Base-by-base conservation (phyloP, 2,329 filamentous ascomycete species). In the Hymenoscyphus occultus region DNA sequence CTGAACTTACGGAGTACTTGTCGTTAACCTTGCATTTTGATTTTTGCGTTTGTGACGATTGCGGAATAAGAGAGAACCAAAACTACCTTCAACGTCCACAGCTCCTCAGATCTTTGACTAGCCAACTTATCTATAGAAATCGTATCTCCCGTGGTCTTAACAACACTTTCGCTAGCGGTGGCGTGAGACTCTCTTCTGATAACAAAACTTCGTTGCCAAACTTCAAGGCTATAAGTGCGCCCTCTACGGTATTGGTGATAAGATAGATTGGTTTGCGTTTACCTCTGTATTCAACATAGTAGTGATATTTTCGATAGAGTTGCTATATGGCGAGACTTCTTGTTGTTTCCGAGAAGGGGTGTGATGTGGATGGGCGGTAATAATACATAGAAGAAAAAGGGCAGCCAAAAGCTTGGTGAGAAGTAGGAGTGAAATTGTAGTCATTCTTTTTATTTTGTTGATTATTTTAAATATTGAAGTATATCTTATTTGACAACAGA, bases 191-290 rank as follows among this genome's bases (percentile, higher is more conserved):
- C 0, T 80, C 82, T 2, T 74, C 72, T 0, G 76, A 78, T 0
- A 87, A 75, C 16, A 75, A 79, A 0, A 85, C 85, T 63, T 85
- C 76, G 0, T 68, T 57, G 0, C 72, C 75, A 40, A 87, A 79
- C 0, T 80, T 79, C 1, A 87, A 62, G 0, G 84, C 80, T 1
- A 85, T 77, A 1, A 87, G 77, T 62, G 86, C 84, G 10, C 70
- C 67, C 0, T 78, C 68, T 10, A 72, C 74, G 2, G 82, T 78
- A 69, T 88, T n/a, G 42, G 81, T 84, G 48, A 86, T 75, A 62
- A 86, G 75, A 73, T 88, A 88, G 19, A 86, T 71, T 0, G 84
- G 84, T 71, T 82, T 74, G 66, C 64, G 12, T 65, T 62, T 32
- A 16, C 48, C 22, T 28, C 22, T 28, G 22, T 28, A n/a, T n/a